Conservation (phyloP, 208 protist species). For the Acanthamoeba triangularis region DNA sequence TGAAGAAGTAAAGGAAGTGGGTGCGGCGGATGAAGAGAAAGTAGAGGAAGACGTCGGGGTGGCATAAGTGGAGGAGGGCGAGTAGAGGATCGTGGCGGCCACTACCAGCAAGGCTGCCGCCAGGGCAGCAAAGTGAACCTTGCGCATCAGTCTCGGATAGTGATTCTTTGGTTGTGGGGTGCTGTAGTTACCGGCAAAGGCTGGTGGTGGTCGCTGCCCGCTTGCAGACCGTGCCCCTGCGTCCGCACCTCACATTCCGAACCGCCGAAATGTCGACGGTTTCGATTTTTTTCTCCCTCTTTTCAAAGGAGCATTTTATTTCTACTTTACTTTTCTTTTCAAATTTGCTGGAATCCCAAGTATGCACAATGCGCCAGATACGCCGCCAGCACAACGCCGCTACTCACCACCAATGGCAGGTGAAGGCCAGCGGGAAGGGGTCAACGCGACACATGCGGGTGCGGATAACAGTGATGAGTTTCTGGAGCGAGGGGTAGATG, state of each 20-base stretch:
- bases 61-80: background rate
- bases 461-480: background rate
- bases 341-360: too few relatives aligned
- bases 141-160: background rate
- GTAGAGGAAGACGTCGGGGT: background rate
- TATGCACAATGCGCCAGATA: too few relatives aligned
- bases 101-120: background rate
- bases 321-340: too few relatives aligned
- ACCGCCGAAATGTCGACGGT: background rate
- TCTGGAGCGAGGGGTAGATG: constrained; percentile 42
- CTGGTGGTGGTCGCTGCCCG: too few relatives aligned
- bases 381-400: too few relatives aligned
- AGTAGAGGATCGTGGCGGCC: background rate
- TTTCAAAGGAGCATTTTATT: too few relatives aligned
- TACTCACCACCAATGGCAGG: too few relatives aligned
- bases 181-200: background rate
- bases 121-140: background rate
- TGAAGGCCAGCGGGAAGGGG: too few relatives aligned
- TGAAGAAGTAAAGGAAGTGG: background rate
- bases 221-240: too few relatives aligned
- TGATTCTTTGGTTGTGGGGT: background rate
- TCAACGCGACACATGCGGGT: background rate
- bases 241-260: background rate
- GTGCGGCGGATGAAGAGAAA: too few relatives aligned
- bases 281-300: background rate